phyloP scores from a whole-genome alignment of 1,284 basidiomycete species.

The Malassezia globosa region DNA sequence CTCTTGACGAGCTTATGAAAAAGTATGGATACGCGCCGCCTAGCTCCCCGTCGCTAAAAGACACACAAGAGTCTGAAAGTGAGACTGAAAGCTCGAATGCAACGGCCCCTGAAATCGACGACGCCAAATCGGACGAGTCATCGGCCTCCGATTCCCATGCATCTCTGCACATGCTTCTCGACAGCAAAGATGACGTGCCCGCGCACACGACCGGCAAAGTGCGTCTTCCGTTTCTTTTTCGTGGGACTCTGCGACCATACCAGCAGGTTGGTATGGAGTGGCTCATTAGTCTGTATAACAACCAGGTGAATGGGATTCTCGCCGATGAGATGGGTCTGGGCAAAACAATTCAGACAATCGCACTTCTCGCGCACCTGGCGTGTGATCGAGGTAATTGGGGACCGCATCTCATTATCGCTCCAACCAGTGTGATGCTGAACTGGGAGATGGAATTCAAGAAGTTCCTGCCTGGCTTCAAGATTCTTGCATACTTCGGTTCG shows the following conservation, averaged over 20 bases:
- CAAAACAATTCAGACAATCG: constrained; percentile 93
- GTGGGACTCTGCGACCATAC: constrained; percentile 80
- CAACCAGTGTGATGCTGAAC: constrained; percentile 86
- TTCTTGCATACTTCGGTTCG: constrained; percentile 80
- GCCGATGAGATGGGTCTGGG: constrained; percentile 57
- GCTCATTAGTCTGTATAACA: constrained; percentile 77
- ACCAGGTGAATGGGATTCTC: constrained; percentile 80
- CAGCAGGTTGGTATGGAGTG: constrained; percentile 90
- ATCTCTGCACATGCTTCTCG: not conserved
- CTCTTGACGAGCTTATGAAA: constrained; percentile 53
- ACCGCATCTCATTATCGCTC: constrained; percentile 86
- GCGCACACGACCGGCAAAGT: constrained; percentile 3
- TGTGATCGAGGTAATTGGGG: constrained; percentile 94
- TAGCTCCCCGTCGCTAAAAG: not conserved
- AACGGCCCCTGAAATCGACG: constrained; percentile 4
- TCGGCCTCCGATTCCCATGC: constrained; percentile 13
- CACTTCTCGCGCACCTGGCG: constrained; percentile 79
- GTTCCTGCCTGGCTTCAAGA: constrained; percentile 84
- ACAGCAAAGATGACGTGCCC: not conserved
- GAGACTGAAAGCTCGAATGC: not conserved
- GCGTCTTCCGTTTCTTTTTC: constrained; percentile 55
- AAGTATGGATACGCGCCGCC: constrained; percentile 49
- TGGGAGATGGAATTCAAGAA: constrained; percentile 99
- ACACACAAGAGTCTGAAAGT: not conserved
- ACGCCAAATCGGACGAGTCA: constrained; percentile 19